Evolutionary conservation across 257 asterid species (phyloP), one percentile per base, ranked within the genome.

Genomic region (Catharanthus roseus): DNA sequence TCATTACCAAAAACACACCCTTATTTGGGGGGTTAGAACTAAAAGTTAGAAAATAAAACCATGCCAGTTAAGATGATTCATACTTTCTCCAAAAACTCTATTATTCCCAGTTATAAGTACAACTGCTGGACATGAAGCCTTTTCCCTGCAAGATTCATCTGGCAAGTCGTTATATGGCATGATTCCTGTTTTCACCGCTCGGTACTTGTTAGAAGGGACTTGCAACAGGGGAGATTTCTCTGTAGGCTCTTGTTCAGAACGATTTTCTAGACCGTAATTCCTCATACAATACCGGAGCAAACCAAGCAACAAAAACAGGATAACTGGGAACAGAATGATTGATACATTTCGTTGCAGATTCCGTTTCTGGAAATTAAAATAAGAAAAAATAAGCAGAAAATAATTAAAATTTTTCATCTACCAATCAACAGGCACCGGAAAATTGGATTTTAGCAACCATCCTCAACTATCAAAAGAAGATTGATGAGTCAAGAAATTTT

Each of bases 91-190:
- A 60, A 80, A 51, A 31, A 67, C 76, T 73, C 65, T 66, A 68
- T 83, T 78, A 21, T 60, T 73, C 69, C 87, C 87, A 11, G 87
- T 83, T 24, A 77, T 16, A 7, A 83, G 85, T 41, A 75, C 54
- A 5, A 74, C 70, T 28, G 63, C 82, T 2, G 83, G 85, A 71
- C 87, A 83, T 62, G 83, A 80, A 36, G 67, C 79, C 19, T 36
- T 75, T 23, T 15, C 45, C 63, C 72, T 63, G 55, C 87, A 83
- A 51, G 87, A 75, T 23, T 67, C 72, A 71, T 77, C 80, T 10
- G 86, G 84, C 72, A 83, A 65, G 56, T 75, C 84, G 7, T 56
- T 15, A 31, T 31, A 75, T 12, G 75, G 70, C 33, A 68, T 41
- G 36, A 19, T 8, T 50, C 26, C 70, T 19, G 80, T 56, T 70